Conservation (phyloP, 2,329 filamentous ascomycete genomes). For the Pseudonectria buxi region DNA sequence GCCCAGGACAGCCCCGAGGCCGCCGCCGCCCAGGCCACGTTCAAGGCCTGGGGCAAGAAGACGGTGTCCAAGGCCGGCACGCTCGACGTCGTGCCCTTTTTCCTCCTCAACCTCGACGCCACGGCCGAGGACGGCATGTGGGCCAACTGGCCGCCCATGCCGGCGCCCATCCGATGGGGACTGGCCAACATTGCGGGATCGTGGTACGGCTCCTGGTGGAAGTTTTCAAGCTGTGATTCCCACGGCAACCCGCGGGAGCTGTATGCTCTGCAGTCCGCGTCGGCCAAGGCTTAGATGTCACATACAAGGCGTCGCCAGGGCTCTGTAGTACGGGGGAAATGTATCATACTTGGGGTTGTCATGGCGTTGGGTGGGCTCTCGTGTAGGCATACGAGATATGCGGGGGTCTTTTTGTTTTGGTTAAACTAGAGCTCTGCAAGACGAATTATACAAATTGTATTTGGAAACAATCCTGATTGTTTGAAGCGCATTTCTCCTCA, state of each 20-base stretch:
- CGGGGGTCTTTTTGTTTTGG: too few relatives aligned
- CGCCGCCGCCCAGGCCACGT: constrained; percentile 39
- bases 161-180: constrained; percentile 51
- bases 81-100: constrained; percentile 56
- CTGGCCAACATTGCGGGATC: constrained; percentile 52
- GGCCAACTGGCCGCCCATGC: constrained; percentile 60
- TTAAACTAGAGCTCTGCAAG: too few relatives aligned
- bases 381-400: too few relatives aligned
- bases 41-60: constrained; percentile 57
- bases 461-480: too few relatives aligned
- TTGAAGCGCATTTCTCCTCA: too few relatives aligned
- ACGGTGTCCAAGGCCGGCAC: constrained; percentile 56
- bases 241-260: constrained; percentile 46
- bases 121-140: constrained; percentile 53
- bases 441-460: too few relatives aligned
- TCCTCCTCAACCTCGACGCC: constrained; percentile 55
- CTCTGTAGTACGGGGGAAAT: too few relatives aligned
- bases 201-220: constrained; percentile 54
- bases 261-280: constrained; percentile 36
- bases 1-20: constrained; percentile 37
- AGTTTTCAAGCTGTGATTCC: constrained; percentile 56
- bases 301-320: neutral
- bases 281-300: constrained; percentile 1
- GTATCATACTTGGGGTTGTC: too few relatives aligned
- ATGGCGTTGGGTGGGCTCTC: too few relatives aligned